Base-by-base conservation (phyloP, 148 eudicot species). In the Chenopodium quinoa region DNA sequence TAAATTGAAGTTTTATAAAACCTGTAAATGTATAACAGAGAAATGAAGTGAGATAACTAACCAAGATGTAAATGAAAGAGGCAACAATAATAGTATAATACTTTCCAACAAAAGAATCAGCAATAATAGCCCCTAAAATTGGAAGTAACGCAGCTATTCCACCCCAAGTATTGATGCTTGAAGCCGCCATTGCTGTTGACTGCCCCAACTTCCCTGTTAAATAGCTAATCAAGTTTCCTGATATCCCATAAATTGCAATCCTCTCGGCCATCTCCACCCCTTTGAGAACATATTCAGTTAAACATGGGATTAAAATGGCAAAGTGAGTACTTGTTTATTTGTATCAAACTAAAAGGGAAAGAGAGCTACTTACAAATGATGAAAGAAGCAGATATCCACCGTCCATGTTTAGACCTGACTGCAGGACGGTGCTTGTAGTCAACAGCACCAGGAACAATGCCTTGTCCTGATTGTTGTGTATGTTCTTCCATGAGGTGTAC, bases 331-430 rank as follows among this genome's bases (percentile, higher is more conserved):
- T 50, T 50, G 54, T 50, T 50, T 50, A 12, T 2, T 48, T 48
- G 52, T 48, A 8, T 48, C 10, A 10, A 50, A 10, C 3, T 10
- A 11, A 50, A 50, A 12, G 0, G 14, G 3, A 40, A 31, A 29
- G 12, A n/a, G 2, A 8, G 12, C 54, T 58, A n/a, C 46, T 60
- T 71, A 91, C 96, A 91, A 63, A 92, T 87, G 85, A 91, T 88
- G 83, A 91, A 89, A 50, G 64, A 63, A 31, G 96, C 90, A 7
- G 93, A 88, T 72, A 75, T 77, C 96, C 96, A 92, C 11, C 89
- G 82, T 25, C 93, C 93, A 54, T 89, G 83, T 31, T 82, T 82
- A 22, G 91, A 86, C 69, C 92, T 79, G 47, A 70, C 6, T 60
- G 83, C 90, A 0, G 90, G 91, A 4, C 86, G 85, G 37, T 71